These are phyloP conservation scores for Didymella arachidicola DNA, from an alignment of 2,329 filamentous ascomycete species.

Conservation along the genomic window DNA sequence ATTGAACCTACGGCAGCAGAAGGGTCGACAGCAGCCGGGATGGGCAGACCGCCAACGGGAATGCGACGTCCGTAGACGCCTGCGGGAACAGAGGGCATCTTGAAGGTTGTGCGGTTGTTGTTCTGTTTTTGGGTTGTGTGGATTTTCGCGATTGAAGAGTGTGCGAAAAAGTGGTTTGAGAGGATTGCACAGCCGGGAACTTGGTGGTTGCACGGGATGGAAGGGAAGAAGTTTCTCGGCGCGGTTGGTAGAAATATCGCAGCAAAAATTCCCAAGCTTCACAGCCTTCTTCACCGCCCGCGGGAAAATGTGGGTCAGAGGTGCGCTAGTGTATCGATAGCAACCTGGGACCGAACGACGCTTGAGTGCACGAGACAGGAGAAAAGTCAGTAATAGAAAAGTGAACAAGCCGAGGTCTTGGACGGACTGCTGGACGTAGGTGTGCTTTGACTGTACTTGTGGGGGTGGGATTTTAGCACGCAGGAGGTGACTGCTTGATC, in stretches of 20 bases:
- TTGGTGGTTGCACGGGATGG: slow-evolving; percentile 28
- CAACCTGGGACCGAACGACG: slow-evolving; percentile 1
- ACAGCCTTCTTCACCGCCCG: slow-evolving; percentile 39
- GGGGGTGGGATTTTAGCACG: neutral
- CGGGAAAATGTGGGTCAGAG: slow-evolving; percentile 23
- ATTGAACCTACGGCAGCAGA: slow-evolving; percentile 76
- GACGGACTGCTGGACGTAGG: too few species aligned
- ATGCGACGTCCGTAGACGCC: slow-evolving; percentile 93
- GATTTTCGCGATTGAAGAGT: neutral
- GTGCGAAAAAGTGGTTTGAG: slow-evolving; percentile 12
- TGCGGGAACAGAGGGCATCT: slow-evolving; percentile 62
- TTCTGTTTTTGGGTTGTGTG: neutral
- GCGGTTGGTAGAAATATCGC: neutral
- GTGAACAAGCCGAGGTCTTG: neutral
- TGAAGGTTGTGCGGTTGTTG: slow-evolving; percentile 28
- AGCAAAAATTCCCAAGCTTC: slow-evolving; percentile 27
- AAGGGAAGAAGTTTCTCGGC: slow-evolving; percentile 22
- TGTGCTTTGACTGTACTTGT: neutral
- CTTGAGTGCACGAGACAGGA: neutral
- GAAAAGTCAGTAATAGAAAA: slow-evolving; percentile 1
- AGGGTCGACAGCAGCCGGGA: slow-evolving; percentile 77
- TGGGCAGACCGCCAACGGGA: slow-evolving; percentile 81
- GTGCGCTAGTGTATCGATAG: slow-evolving; percentile 20
- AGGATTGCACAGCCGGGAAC: slow-evolving; percentile 30
- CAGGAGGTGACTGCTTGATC: neutral